Percentiles rank a stretch among this genome's conserved stretches.
phyloP scores from a whole-genome alignment of 2,329 filamentous ascomycete genomes.

The Colletotrichum truncatum region DNA sequence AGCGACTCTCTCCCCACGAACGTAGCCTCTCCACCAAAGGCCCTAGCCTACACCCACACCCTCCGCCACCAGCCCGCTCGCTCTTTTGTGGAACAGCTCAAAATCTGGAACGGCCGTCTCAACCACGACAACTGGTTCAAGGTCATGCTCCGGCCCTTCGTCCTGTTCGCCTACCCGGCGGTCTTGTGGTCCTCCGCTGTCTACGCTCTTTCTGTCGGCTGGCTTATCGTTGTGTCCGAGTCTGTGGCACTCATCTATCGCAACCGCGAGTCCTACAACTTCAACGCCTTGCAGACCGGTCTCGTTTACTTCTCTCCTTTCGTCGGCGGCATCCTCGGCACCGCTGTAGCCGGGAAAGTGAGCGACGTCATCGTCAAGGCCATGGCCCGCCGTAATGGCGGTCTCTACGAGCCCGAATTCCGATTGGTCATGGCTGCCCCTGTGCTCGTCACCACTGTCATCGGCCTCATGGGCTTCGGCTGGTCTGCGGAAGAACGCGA shows the following conservation, averaged over 20 bases:
- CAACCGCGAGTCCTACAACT: conserved; percentile 76
- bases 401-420: conserved; percentile 95
- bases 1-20: conserved; percentile 49
- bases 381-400: conserved; percentile 88
- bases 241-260: conserved; percentile 84
- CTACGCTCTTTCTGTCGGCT: conserved; percentile 89
- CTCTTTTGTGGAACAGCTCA: conserved; percentile 79
- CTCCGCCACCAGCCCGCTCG: conserved; percentile 74
- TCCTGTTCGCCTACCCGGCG: conserved; percentile 87
- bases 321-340: conserved; percentile 88
- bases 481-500: conserved; percentile 84
- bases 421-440: conserved; percentile 88
- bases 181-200: conserved; percentile 89
- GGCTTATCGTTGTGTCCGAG: conserved; percentile 95
- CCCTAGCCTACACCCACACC: conserved; percentile 71
- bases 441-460: conserved; percentile 78
- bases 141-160: conserved; percentile 81
- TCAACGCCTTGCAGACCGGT: conserved; percentile 81
- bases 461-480: conserved; percentile 95
- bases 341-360: conserved; percentile 86
- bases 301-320: conserved; percentile 92
- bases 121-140: conserved; percentile 81
- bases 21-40: conserved; percentile 42
- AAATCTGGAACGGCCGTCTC: conserved; percentile 81
- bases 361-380: conserved; percentile 85